Evolutionary conservation across 768 basidiomycete species (phyloP).

Genomic region (Collybia sp.): DNA sequence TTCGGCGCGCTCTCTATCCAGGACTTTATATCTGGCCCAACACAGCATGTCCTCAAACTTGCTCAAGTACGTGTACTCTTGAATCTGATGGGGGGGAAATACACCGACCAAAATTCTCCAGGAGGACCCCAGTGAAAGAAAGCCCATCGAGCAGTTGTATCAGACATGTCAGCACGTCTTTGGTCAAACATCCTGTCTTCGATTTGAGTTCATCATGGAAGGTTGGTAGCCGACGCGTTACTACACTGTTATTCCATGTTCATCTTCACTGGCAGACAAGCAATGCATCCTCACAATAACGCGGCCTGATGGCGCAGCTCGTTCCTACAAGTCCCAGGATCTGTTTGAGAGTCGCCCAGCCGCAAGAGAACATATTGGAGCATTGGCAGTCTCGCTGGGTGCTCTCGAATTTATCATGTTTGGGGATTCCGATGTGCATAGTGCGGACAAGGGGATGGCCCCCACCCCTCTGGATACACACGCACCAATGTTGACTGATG

Average conservation of each 20-base stretch:
- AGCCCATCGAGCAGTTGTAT: constrained; percentile 30
- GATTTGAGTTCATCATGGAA: too few species aligned
- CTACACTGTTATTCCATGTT: not conserved
- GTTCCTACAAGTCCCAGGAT: constrained; percentile 51
- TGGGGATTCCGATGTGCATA: constrained; percentile 33
- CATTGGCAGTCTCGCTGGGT: constrained; percentile 52
- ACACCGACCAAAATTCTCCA: not conserved
- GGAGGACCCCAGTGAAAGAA: constrained; percentile 4
- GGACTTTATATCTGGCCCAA: constrained; percentile 14
- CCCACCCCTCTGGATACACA: constrained; percentile 25
- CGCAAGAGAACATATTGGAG: constrained; percentile 49
- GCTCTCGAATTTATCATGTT: constrained; percentile 52
- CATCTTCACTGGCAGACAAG: constrained; percentile 34
- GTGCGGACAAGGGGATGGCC: constrained; percentile 27
- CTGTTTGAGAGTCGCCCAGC: constrained; percentile 41
- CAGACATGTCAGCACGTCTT: constrained; percentile 37
- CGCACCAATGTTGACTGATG: constrained; percentile 12
- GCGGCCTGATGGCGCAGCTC: constrained; percentile 43
- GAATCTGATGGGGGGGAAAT: not conserved
- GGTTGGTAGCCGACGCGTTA: too few species aligned
- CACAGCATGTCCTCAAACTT: too few species aligned
- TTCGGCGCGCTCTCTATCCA: constrained; percentile 22
- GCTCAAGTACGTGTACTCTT: not conserved
- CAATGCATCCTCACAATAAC: constrained; percentile 60
- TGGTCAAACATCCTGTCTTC: constrained; percentile 31